These are phyloP conservation scores for Albugo candida DNA, from an alignment of 352 stramenopile species.

Conservation along the genomic window DNA sequence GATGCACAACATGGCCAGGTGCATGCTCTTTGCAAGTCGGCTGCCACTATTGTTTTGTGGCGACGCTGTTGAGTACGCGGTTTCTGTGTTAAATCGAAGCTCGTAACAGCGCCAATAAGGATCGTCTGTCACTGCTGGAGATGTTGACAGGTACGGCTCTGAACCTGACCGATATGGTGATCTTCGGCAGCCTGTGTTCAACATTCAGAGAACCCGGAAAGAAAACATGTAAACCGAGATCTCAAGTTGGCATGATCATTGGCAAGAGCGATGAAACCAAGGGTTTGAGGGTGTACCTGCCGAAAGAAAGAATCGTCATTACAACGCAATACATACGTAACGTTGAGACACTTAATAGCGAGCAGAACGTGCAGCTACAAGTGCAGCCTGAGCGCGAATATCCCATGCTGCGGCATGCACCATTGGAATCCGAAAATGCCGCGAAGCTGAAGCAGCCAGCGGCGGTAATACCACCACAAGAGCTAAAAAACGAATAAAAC, in stretches of 20 bases:
- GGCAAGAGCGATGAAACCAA: slow-evolving; percentile 2
- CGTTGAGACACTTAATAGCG: not conserved
- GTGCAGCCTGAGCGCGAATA: not conserved
- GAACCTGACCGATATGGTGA: not conserved
- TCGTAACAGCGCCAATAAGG: not conserved
- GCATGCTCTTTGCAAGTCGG: not conserved
- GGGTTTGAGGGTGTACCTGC: not conserved
- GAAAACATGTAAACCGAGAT: not conserved
- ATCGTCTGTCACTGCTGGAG: not conserved
- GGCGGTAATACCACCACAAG: too few species aligned
- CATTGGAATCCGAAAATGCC: too few species aligned
- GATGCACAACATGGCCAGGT: not conserved
- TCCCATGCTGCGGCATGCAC: not conserved
- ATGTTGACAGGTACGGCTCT: slow-evolving; percentile 1
- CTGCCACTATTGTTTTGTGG: not conserved
- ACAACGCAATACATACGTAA: slow-evolving; percentile 1
- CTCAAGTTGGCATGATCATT: not conserved
- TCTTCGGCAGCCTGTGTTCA: not conserved
- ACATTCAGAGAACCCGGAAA: not conserved
- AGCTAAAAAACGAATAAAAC: too few species aligned
- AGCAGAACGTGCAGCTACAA: not conserved
- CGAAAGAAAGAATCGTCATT: not conserved
- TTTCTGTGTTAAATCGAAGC: not conserved
- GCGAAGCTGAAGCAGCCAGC: too few species aligned
- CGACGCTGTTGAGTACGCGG: not conserved